Evolutionary conservation across 768 basidiomycete genomes (phyloP).

Genomic region (Leccinum uliginosum): DNA sequence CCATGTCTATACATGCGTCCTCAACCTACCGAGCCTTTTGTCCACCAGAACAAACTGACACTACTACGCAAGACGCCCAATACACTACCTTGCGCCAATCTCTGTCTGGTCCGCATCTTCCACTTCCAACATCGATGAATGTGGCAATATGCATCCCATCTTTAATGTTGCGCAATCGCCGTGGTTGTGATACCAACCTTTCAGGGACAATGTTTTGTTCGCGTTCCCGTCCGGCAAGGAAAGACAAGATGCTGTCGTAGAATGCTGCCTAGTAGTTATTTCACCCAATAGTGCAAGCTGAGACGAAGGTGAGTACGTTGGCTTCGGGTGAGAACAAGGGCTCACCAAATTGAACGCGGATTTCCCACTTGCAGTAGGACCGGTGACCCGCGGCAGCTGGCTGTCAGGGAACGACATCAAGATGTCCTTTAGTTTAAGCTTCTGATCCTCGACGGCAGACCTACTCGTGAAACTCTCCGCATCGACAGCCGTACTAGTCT

Average conservation of each 20-base stretch:
- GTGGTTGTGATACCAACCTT: too few species aligned
- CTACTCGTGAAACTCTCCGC: constrained; percentile 10
- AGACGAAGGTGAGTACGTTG: background rate
- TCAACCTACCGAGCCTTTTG: constrained; percentile 66
- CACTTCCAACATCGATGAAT: constrained; percentile 76
- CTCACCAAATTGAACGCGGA: constrained; percentile 42
- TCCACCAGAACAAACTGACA: constrained; percentile 73
- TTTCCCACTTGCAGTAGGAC: constrained; percentile 50
- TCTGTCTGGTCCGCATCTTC: constrained; percentile 86
- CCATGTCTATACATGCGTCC: background rate
- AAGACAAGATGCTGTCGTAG: too few species aligned
- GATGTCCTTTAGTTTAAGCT: constrained; percentile 42
- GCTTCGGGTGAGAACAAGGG: background rate
- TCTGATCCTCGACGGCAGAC: constrained; percentile 23
- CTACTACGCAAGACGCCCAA: constrained; percentile 37
- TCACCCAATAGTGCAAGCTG: constrained; percentile 38
- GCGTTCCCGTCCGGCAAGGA: constrained; percentile 59
- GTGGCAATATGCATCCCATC: too few species aligned
- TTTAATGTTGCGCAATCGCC: too few species aligned
- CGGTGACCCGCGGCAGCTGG: constrained; percentile 42
- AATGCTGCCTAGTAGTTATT: constrained; percentile 32
- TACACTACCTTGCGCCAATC: constrained; percentile 60
- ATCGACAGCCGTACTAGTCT: constrained; percentile 11
- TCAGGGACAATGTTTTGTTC: too few species aligned
- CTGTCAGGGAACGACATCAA: constrained; percentile 44